A percentile compares a stretch with the other conserved stretches of the same genome.
Evolutionary conservation across 2,329 filamentous ascomycete species (phyloP).

Genomic region (Colletotrichum higginsianum): DNA sequence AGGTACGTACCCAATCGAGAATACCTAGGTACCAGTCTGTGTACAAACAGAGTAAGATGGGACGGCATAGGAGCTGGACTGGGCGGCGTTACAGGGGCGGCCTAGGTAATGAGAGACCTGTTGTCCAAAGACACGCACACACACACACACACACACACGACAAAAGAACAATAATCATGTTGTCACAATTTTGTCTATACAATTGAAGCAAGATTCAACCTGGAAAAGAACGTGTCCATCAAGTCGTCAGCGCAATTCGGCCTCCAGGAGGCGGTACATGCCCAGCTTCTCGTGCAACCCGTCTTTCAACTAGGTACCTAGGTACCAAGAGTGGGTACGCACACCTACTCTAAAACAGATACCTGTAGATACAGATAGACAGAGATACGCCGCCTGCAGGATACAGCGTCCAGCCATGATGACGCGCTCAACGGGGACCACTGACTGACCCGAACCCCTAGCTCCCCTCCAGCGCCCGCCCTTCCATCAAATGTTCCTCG

Average conservation of each 20-base stretch:
- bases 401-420: neutral
- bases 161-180: too few species aligned
- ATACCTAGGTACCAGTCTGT: neutral
- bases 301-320: too few species aligned
- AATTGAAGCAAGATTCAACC: neutral
- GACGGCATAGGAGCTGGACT: constrained; percentile 22
- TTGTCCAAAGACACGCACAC: neutral
- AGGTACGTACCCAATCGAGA: neutral
- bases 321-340: neutral
- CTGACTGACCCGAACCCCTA: constrained; percentile 37
- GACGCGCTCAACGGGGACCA: constrained; percentile 32
- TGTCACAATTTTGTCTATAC: neutral
- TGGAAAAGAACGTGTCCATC: neutral
- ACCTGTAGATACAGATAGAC: neutral
- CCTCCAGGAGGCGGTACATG: too few species aligned
- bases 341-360: neutral
- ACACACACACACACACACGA: too few species aligned
- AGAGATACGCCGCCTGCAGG: constrained; percentile 32
- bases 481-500: neutral
- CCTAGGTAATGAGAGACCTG: neutral
- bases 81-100: neutral
- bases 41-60: constrained; percentile 1
- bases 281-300: too few species aligned
- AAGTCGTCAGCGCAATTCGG: neutral
- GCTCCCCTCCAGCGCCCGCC: neutral